Evolutionary conservation across 129 eudicot species (phyloP), one percentile per base, ranked within the genome.

Genomic region (Centrapalus pauciflorus): DNA sequence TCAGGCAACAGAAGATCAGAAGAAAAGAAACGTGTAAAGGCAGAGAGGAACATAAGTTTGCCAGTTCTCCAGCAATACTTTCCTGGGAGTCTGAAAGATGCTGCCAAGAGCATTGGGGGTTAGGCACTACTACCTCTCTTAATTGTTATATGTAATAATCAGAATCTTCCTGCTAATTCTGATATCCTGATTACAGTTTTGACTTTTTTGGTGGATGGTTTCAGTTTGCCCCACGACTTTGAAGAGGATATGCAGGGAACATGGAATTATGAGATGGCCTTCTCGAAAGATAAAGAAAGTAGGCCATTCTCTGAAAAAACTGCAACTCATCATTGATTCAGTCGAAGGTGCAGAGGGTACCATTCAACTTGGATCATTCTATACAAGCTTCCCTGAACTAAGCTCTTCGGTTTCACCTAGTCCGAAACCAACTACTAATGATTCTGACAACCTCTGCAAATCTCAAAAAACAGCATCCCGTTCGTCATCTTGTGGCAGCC

Each of bases 241-340:
- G 80, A 85, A 85, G 77, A 79, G 87, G 70, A 85, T 85, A 81
- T 85, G 91, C 82, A 85, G 91, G 54, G 87, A 85, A 60, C 91
- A 85, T 23, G 91, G 91, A 41, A 85, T 85, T 12, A 71, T 66
- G 70, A 72, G 91, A 63, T 85, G 91, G 91, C 87, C 91, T 43
- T 85, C 91, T 40, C 61, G 87, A 73, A 85, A 85, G 79, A 85
- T 85, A 69, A 81, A 82, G 79, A 85, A 85, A 75, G 90, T 85
- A 11, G 84, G 84, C 7, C 90, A 85, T 69, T 85, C 90, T 20
- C 54, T 85, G 49, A 81, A 76, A 67, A 85, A 81, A 71, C 90
- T 85, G 62, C 90, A 85, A 69, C 72, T 72, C 21, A 82, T 85
- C 17, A 85, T 85, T n/a, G 90, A 85, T 66, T 85, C 90, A 6